phyloP scores from a whole-genome alignment of 148 eudicot species.

The Camellia japonica region DNA sequence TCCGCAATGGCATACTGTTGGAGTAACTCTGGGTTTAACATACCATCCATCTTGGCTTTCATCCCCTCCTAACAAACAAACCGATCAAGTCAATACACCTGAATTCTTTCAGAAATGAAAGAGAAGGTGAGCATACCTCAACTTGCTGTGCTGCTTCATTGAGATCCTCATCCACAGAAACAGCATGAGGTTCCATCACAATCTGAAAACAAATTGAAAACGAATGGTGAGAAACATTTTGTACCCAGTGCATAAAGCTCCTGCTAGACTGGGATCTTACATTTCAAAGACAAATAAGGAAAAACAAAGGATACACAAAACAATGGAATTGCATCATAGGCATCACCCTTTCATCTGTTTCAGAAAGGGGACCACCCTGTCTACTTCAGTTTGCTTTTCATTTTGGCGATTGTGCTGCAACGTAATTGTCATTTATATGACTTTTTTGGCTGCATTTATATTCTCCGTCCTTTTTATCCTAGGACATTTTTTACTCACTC shows the following conservation, averaged over 20 bases:
- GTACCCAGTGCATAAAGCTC: too few relatives aligned
- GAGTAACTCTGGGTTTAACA: constrained; percentile 50
- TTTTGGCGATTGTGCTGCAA: too few relatives aligned
- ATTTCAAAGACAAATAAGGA: background rate
- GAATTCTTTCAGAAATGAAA: background rate
- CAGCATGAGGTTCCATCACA: constrained; percentile 60
- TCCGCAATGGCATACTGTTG: constrained; percentile 61
- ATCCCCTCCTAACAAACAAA: constrained; percentile 43
- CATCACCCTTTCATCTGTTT: too few relatives aligned
- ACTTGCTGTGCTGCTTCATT: constrained; percentile 64
- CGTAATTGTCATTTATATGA: too few relatives aligned
- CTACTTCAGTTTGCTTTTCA: too few relatives aligned
- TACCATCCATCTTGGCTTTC: constrained; percentile 53
- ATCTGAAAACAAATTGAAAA: constrained; percentile 38
- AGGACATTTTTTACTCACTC: too few relatives aligned
- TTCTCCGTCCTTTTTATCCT: too few relatives aligned
- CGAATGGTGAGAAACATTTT: background rate
- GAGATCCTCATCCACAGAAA: constrained; percentile 83
- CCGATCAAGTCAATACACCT: background rate
- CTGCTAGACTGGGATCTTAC: background rate
- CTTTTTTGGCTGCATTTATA: too few relatives aligned
- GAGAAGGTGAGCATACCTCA: constrained; percentile 37
- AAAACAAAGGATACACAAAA: background rate
- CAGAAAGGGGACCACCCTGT: background rate
- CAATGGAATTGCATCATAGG: too few relatives aligned